These are phyloP conservation scores for Ramaria rubella DNA, from an alignment of 768 basidiomycete genomes.

Conservation along the genomic window DNA sequence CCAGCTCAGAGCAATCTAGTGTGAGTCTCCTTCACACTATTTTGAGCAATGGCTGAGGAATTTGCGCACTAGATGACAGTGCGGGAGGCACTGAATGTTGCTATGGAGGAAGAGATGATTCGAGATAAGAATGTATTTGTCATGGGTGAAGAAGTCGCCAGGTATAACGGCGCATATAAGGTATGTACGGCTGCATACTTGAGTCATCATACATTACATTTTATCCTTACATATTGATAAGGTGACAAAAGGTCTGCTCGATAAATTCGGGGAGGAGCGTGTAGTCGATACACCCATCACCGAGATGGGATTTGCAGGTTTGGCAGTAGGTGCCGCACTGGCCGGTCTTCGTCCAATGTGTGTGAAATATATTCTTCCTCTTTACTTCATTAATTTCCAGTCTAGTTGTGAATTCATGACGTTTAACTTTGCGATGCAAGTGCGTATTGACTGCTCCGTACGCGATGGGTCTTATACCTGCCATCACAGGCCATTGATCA, in stretches of 20 bases:
- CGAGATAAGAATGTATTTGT: constrained; percentile 93
- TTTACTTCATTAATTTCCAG: constrained; percentile 14
- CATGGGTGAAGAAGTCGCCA: constrained; percentile 95
- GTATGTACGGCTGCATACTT: constrained; percentile 31
- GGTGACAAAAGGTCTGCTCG: constrained; percentile 97
- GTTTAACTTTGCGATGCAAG: constrained; percentile 99
- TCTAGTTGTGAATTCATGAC: constrained; percentile 98
- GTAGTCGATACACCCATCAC: constrained; percentile 97
- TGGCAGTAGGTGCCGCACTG: constrained; percentile 91
- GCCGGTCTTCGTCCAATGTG: constrained; percentile 92
- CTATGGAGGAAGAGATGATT: constrained; percentile 99
- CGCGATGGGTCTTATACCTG: neutral
- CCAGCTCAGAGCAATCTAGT: constrained; percentile 8
- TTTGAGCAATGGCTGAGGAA: neutral
- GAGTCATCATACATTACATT: neutral
- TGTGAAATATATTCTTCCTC: constrained; percentile 20
- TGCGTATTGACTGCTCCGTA: constrained; percentile 1
- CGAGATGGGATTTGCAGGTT: constrained; percentile 97
- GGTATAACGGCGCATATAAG: constrained; percentile 98
- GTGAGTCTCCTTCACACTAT: neutral
- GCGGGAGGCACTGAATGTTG: constrained; percentile 93
- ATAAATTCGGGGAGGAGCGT: constrained; percentile 98
- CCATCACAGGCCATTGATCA: constrained; percentile 80
- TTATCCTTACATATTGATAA: constrained; percentile 24
- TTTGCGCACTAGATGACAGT: constrained; percentile 77